phyloP scores from a whole-genome alignment of 129 eudicot genomes.

The Logfia minima region DNA sequence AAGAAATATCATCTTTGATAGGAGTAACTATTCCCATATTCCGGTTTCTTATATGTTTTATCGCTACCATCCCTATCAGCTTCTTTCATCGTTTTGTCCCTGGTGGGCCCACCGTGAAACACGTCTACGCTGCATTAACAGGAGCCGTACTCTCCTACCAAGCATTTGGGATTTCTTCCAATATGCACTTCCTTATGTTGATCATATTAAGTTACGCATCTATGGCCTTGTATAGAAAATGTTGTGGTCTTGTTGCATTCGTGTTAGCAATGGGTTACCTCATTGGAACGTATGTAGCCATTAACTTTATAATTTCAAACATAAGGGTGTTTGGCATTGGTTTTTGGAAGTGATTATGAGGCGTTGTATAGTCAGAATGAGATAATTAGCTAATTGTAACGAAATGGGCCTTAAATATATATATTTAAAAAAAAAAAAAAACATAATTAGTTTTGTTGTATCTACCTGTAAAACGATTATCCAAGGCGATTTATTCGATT shows the following conservation, averaged over 20 bases:
- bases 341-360: too few species aligned
- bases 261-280: constrained; percentile 77
- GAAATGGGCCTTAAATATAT: too few species aligned
- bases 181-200: constrained; percentile 73
- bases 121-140: constrained; percentile 68
- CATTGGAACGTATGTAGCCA: constrained; percentile 65
- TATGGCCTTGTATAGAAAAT: constrained; percentile 58
- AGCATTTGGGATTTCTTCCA: constrained; percentile 78
- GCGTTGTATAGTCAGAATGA: too few species aligned
- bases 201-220: constrained; percentile 61
- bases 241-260: constrained; percentile 73
- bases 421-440: too few species aligned
- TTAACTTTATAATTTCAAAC: not conserved
- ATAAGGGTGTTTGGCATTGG: not conserved
- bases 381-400: too few species aligned
- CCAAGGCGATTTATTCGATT: too few species aligned
- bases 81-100: constrained; percentile 71
- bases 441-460: too few species aligned
- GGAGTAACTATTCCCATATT: constrained; percentile 80
- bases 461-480: too few species aligned
- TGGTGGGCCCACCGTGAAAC: constrained; percentile 63
- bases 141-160: constrained; percentile 67
- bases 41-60: constrained; percentile 73
- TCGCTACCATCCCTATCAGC: constrained; percentile 74
- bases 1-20: constrained; percentile 65